Evolutionary conservation across 1,139 yeast genomes (phyloP).

Genomic region (Nakaseomyces sp.): DNA sequence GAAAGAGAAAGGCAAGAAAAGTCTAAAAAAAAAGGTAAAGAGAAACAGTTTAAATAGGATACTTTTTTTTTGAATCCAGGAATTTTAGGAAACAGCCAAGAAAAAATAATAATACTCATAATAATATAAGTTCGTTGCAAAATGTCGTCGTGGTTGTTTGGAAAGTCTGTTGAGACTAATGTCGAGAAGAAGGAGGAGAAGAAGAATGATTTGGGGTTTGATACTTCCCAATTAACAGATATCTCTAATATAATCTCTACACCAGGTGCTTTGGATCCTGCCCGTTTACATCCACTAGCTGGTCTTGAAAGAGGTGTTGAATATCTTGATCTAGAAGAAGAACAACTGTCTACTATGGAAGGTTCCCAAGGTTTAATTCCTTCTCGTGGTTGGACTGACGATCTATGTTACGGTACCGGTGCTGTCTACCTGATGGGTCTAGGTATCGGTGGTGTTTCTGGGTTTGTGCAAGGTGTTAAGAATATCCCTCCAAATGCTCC

Average conservation of each 20-base stretch:
- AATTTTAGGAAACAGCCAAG: too few relatives aligned
- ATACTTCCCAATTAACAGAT: constrained; percentile 56
- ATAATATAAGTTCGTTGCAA: too few relatives aligned
- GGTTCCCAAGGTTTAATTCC: constrained; percentile 89
- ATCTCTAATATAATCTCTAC: constrained; percentile 41
- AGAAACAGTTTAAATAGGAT: too few relatives aligned
- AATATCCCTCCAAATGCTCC: constrained; percentile 69
- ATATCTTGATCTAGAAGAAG: constrained; percentile 83
- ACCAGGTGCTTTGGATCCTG: constrained; percentile 59
- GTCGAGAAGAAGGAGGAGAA: constrained; percentile 15
- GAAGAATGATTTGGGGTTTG: constrained; percentile 44
- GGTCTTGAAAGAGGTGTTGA: constrained; percentile 86
- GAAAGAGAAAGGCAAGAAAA: neutral
- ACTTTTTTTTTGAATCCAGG: too few relatives aligned
- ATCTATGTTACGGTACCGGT: constrained; percentile 96
- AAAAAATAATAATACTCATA: too few relatives aligned
- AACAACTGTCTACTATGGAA: constrained; percentile 60
- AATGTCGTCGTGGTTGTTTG: constrained; percentile 2
- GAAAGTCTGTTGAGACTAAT: constrained; percentile 2
- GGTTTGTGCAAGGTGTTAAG: constrained; percentile 75
- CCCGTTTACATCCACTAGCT: constrained; percentile 85
- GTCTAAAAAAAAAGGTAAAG: neutral
- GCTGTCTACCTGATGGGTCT: constrained; percentile 77
- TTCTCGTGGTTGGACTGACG: constrained; percentile 94
- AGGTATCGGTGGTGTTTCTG: constrained; percentile 82